These are phyloP conservation scores for Pleurotus platypus DNA, from an alignment of 768 basidiomycete genomes.

Conservation along the genomic window DNA sequence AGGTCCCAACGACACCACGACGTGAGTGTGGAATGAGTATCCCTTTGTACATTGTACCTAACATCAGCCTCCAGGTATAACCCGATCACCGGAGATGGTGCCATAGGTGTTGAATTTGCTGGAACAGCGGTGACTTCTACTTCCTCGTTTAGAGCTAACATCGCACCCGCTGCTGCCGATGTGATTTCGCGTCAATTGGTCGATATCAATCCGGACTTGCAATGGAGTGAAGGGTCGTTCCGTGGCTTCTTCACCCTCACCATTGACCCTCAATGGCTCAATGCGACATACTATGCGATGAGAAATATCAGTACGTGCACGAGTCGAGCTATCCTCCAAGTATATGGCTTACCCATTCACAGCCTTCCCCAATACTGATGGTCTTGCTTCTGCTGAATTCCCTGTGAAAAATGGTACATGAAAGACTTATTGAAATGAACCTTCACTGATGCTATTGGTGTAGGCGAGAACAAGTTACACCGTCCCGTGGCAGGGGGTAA, in stretches of 20 bases:
- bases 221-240: constrained; percentile 59
- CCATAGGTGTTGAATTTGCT: constrained; percentile 58
- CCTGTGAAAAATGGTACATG: constrained; percentile 24
- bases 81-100: constrained; percentile 42
- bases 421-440: neutral
- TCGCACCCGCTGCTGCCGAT: constrained; percentile 35
- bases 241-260: constrained; percentile 58
- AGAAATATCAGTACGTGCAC: neutral
- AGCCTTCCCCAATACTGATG: constrained; percentile 20
- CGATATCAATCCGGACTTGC: constrained; percentile 43
- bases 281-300: constrained; percentile 55
- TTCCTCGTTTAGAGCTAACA: constrained; percentile 41
- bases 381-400: constrained; percentile 40
- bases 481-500: constrained; percentile 47
- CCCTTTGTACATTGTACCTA: constrained; percentile 23
- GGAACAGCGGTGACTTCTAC: constrained; percentile 55
- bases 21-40: constrained; percentile 23
- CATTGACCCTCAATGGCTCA: constrained; percentile 39
- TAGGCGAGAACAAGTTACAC: constrained; percentile 39
- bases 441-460: neutral
- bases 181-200: constrained; percentile 32
- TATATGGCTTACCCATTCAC: too few species aligned
- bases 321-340: constrained; percentile 11
- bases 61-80: constrained; percentile 33
- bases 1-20: constrained; percentile 48